A percentile compares a stretch with the other conserved stretches of the same genome.
Evolutionary conservation across 345 rosid genomes (phyloP).

Genomic region (Aegle marmelos): DNA sequence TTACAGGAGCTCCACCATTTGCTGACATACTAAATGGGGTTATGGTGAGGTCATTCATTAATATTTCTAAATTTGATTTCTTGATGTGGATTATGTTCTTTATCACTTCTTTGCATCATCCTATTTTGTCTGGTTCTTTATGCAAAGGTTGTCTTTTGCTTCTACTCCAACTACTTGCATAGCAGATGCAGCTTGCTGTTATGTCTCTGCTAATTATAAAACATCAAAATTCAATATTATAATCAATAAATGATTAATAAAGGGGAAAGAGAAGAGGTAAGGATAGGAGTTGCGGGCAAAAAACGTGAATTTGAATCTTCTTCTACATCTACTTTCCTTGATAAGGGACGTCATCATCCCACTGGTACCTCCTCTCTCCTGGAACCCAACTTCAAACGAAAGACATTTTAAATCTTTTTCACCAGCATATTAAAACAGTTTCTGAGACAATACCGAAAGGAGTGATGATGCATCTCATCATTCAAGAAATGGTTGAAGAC

Average conservation of each 20-base stretch:
- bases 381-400: not conserved
- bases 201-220: not conserved
- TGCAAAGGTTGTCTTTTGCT: conserved; percentile 7
- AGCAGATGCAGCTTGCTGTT: conserved; percentile 3
- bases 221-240: conserved; percentile 2
- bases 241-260: not conserved
- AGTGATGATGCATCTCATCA: not conserved
- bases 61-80: not conserved
- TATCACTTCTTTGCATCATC: conserved; percentile 21
- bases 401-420: not conserved
- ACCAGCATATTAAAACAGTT: not conserved
- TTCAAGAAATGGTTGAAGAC: not conserved
- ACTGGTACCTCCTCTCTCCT: not conserved
- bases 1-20: conserved; percentile 38
- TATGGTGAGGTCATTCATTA: conserved; percentile 28
- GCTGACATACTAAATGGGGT: conserved; percentile 23
- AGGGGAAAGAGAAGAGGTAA: conserved; percentile 9
- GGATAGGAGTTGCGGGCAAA: conserved; percentile 5
- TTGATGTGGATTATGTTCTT: not conserved
- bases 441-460: not conserved
- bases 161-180: not conserved
- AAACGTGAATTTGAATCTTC: conserved; percentile 13
- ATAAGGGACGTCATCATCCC: not conserved
- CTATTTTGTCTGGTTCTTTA: conserved; percentile 13
- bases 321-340: not conserved